Base-by-base conservation (phyloP, 495 filamentous ascomycete species). In the Podospora pseudocomata region DNA sequence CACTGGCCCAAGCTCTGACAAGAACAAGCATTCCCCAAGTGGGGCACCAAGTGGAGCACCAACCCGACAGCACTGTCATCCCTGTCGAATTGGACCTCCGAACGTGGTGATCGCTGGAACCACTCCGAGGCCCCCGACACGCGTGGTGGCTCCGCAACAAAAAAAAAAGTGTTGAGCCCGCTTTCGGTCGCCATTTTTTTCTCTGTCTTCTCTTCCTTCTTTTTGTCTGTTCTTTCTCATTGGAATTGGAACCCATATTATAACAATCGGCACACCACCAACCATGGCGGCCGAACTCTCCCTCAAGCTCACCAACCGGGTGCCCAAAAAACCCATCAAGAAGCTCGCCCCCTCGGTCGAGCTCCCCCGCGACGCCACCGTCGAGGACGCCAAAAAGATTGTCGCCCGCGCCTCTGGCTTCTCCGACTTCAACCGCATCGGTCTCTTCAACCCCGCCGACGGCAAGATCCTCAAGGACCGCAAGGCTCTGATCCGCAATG, bases 381-480 rank as follows among this genome's bases (percentile, higher is more conserved):
- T 87, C 65, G 85, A 90, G 69, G 85, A 91, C 68, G 78, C 82
- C 60, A 86, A 87, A 77, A 73, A 75, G 32, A 69, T 72, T 20
- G 74, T 87, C 44, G 83, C 84, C n/a, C 77, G 77, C 60, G 71
- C 78, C 23, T 71, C 79, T 16, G 80, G 80, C 60, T 73, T 81
- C 39, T 74, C 67, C 57, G 86, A 89, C 75, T 81, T 85, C 67
- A 86, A 91, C 73, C 87, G 89, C 65, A 83, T 91, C 27, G 89
- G 88, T 28, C 84, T 91, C 72, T 86, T 88, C 64, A 84, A 97
- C 60, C 86, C 90, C n/a, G 88, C 88, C 72, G 87, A 87, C 66
- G 87, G 81, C 73, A 83, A 85, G 77, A 84, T 80, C 32, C 74
- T 87, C 67, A 88, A 88, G 75, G 86, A 89, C 73, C 78, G 83